These are phyloP conservation scores for Moesziomyces parantarcticus DNA, from an alignment of 1,284 basidiomycete genomes.

Conservation along the genomic window DNA sequence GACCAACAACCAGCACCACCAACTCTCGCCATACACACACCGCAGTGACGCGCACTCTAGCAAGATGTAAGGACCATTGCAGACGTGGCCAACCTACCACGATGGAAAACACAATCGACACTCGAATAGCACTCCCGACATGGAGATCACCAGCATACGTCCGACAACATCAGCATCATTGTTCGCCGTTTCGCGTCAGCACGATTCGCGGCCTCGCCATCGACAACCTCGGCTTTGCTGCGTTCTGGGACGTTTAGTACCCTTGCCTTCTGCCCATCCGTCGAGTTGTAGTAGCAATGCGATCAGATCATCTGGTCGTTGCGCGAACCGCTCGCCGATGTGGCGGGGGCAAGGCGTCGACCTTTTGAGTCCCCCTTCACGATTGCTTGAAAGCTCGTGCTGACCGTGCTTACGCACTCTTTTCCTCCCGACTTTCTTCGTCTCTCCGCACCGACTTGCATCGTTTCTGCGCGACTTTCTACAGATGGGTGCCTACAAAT, in stretches of 20 bases:
- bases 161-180: not conserved
- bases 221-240: conserved; percentile 2
- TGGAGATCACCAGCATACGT: not conserved
- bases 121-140: no score
- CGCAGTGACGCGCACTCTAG: no score
- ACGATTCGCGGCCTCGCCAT: not conserved
- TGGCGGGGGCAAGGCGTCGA: conserved; percentile 33
- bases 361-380: conserved; percentile 48
- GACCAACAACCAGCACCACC: not conserved
- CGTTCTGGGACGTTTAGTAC: conserved; percentile 46
- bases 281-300: conserved; percentile 45
- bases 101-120: no score
- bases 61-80: no score
- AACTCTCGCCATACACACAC: no score
- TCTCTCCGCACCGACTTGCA: not conserved
- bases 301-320: not conserved
- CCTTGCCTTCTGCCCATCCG: conserved; percentile 11
- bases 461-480: conserved; percentile 1
- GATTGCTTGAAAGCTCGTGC: conserved; percentile 57
- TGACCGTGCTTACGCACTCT: conserved; percentile 18
- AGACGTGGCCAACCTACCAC: no score
- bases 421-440: not conserved
- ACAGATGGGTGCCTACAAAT: conserved; percentile 82
- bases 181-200: not conserved
- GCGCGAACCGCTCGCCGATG: conserved; percentile 35